phyloP scores from a whole-genome alignment of 176 grass and related monocot species.

The Bothriochloa decipiens region DNA sequence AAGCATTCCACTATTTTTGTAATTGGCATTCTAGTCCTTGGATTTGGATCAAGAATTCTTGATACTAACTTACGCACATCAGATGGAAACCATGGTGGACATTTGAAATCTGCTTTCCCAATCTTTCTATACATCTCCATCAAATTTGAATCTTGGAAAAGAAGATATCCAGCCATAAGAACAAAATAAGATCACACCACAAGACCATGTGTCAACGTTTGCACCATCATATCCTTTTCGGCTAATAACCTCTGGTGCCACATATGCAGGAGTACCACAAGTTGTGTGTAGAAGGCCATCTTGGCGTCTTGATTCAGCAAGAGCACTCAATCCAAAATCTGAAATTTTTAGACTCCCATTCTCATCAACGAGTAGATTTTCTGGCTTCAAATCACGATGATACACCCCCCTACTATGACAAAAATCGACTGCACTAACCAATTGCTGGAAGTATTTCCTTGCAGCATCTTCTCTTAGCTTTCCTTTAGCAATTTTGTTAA shows the following conservation, averaged over 20 bases:
- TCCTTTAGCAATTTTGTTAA: slow-evolving; percentile 49
- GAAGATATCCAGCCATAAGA: slow-evolving; percentile 54
- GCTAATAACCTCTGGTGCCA: slow-evolving; percentile 58
- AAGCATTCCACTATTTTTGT: slow-evolving; percentile 53
- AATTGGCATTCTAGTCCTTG: slow-evolving; percentile 50
- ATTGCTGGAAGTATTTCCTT: slow-evolving; percentile 56
- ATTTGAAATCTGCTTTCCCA: slow-evolving; percentile 51
- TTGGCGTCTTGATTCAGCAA: slow-evolving; percentile 48
- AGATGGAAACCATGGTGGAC: slow-evolving; percentile 48
- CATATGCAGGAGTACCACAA: slow-evolving; percentile 61
- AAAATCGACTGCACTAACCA: slow-evolving; percentile 59
- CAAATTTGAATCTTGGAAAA: slow-evolving; percentile 55
- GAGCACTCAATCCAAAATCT: slow-evolving; percentile 65
- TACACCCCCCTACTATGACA: slow-evolving; percentile 65
- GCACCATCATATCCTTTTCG: slow-evolving; percentile 62
- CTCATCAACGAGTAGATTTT: slow-evolving; percentile 59
- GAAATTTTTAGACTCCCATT: slow-evolving; percentile 60
- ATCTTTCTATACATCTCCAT: slow-evolving; percentile 59
- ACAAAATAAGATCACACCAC: slow-evolving; percentile 62
- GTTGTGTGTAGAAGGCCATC: slow-evolving; percentile 62
- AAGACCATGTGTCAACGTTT: slow-evolving; percentile 62
- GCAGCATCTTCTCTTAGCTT: slow-evolving; percentile 46
- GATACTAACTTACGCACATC: slow-evolving; percentile 42
- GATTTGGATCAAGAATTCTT: slow-evolving; percentile 61
- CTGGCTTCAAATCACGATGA: slow-evolving; percentile 64